Evolutionary conservation across 83 land plant species (phyloP).

Genomic region (Diphasiastrum complanatum): DNA sequence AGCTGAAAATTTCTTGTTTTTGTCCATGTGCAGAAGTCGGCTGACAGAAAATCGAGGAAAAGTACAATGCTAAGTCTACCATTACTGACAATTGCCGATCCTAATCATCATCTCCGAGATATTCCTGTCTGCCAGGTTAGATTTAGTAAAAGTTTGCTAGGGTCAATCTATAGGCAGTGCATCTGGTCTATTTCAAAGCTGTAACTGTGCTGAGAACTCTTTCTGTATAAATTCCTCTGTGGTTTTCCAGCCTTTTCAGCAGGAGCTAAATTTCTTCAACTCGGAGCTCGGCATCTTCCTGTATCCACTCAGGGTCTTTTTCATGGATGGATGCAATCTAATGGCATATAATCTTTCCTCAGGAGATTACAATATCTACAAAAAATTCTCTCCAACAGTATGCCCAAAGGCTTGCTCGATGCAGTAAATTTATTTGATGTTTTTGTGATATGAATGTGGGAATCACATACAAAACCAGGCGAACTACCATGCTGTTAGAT

Average conservation of each 20-base stretch:
- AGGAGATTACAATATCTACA: slow-evolving; percentile 78
- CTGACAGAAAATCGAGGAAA: slow-evolving; percentile 71
- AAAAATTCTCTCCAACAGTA: slow-evolving; percentile 90
- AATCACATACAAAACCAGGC: background rate
- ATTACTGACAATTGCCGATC: slow-evolving; percentile 65
- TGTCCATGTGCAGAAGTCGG: slow-evolving; percentile 52
- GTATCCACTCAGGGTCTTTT: slow-evolving; percentile 90
- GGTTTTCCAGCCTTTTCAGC: slow-evolving; percentile 71
- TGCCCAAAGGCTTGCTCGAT: background rate
- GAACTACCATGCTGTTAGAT: no score
- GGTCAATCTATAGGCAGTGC: no score
- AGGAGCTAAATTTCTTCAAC: slow-evolving; percentile 86
- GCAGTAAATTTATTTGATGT: background rate
- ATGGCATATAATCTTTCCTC: slow-evolving; percentile 83
- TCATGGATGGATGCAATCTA: slow-evolving; percentile 82
- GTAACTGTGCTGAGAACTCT: no score
- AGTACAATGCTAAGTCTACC: slow-evolving; percentile 76
- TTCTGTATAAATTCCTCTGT: no score
- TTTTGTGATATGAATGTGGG: background rate
- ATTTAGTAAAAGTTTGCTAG: no score
- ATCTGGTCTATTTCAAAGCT: no score
- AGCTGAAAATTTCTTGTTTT: background rate
- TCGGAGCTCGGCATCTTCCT: slow-evolving; percentile 82
- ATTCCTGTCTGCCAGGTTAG: slow-evolving; percentile 95
- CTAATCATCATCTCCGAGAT: slow-evolving; percentile 62